Base-by-base conservation (phyloP, 2,329 filamentous ascomycete species). In the Diaporthe sp. region DNA sequence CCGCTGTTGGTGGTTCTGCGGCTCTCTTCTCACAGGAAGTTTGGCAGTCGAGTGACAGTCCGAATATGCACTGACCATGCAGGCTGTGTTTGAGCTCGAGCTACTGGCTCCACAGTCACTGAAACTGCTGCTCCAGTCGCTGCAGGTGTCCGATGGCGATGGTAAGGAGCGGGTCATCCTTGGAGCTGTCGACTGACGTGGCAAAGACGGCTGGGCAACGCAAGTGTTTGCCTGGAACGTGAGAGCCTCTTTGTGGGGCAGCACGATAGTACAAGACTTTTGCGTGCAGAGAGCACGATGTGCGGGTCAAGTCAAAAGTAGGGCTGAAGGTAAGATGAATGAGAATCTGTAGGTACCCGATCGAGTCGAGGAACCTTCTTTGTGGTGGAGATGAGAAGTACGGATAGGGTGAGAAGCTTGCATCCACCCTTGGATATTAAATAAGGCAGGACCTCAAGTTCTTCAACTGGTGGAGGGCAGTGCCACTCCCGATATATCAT, bases 121-220 rank as follows among this genome's bases (percentile, higher is more conserved):
- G 37, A 61, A 17, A 12, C 44, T 51, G 37, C 67, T 51, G 51
- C 75, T 65, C 67, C 75, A 76, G 68, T 53, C 44, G 37, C 72
- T 73, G 15, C 39, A 17, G n/a, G 61, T 47, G 3, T 73, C 76
- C 20, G 70, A 73, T 9, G 63, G 70, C 15, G 76, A 73, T 22
- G 76, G 71, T 10, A 53, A 67, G 2, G 63, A 71, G 28, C 53
- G 65, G 1, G 39, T 31, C 76, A 77, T 77, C 9, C 25, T 65
- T 34, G 37, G 10, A 37, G 4, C 34, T 63, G 37, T 15, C 5
- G 37, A 17, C 25, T 31, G 39, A 65, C 47, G 65, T 68, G 65
- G 49, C 49, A 7, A 42, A 39, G 65, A 42, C 65, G 65, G 49
- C 65, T 42, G 31, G 34, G 34, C 4, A 70, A 42, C 49, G 34